Conservation (phyloP, 1,284 basidiomycete genomes). For the Pseudozyma hubeiensis region DNA sequence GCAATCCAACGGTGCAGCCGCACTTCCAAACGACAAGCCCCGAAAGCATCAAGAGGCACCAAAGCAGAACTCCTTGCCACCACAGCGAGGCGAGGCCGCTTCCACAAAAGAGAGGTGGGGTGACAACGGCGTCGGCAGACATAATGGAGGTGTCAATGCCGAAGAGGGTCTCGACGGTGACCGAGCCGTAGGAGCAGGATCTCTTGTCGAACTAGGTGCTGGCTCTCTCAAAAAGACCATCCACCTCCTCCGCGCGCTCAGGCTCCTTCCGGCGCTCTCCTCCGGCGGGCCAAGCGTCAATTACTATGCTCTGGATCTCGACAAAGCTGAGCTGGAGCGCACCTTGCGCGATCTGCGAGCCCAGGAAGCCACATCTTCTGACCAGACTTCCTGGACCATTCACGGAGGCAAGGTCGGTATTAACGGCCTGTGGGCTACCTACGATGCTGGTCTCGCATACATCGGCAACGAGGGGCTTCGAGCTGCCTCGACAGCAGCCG, state of each 20-base stretch:
- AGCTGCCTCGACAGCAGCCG: constrained; percentile 35
- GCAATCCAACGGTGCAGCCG: constrained; percentile 1
- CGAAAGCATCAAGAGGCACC: constrained; percentile 68
- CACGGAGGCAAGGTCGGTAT: constrained; percentile 60
- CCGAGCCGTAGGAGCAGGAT: constrained; percentile 68
- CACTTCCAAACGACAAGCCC: constrained; percentile 16
- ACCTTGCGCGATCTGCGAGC: constrained; percentile 78
- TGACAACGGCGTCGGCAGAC: constrained; percentile 77
- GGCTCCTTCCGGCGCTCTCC: constrained; percentile 57
- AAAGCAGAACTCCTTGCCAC: constrained; percentile 22
- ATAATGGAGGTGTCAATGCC: constrained; percentile 76
- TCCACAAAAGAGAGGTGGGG: constrained; percentile 71
- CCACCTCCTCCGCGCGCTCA: constrained; percentile 82
- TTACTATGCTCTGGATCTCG: constrained; percentile 94
- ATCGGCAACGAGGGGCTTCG: constrained; percentile 71
- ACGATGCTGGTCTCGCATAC: constrained; percentile 79
- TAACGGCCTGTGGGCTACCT: constrained; percentile 86
- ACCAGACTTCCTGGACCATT: constrained; percentile 71
- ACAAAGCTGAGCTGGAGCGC: constrained; percentile 84
- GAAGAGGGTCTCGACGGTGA: constrained; percentile 71
- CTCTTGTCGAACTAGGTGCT: constrained; percentile 55
- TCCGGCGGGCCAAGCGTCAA: constrained; percentile 74
- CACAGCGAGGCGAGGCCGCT: constrained; percentile 13
- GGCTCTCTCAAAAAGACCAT: constrained; percentile 75
- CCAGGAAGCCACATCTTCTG: constrained; percentile 70